Conservation (phyloP, 2,329 filamentous ascomycete species). For the Calonectria hawksworthii region DNA sequence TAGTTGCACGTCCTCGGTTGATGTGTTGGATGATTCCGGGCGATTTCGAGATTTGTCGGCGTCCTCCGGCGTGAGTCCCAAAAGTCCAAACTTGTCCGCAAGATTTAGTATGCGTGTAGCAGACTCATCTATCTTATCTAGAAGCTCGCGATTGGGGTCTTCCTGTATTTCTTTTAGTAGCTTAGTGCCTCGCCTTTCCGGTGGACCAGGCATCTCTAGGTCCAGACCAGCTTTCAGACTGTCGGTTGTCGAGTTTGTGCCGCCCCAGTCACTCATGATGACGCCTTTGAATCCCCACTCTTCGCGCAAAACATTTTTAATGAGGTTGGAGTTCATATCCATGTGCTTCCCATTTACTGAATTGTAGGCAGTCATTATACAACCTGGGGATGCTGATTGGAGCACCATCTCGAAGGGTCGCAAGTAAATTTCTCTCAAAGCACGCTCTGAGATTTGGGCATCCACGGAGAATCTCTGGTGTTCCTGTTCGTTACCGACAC, state of each 20-base stretch:
- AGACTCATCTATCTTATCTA: not conserved
- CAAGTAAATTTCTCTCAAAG: conserved; percentile 53
- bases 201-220: conserved; percentile 51
- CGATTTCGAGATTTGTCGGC: conserved; percentile 23
- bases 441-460: conserved; percentile 36
- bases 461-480: conserved; percentile 37
- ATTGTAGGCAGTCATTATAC: conserved; percentile 60
- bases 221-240: conserved; percentile 43
- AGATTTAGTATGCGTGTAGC: not conserved
- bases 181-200: conserved; percentile 33
- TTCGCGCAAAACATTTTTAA: conserved; percentile 53
- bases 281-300: conserved; percentile 60
- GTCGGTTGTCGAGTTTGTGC: conserved; percentile 46
- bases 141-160: conserved; percentile 20
- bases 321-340: conserved; percentile 52
- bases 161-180: conserved; percentile 36
- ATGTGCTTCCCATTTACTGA: conserved; percentile 58
- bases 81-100: not conserved
- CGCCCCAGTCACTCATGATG: conserved; percentile 61
- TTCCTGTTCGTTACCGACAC: conserved; percentile 54
- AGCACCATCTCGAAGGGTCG: conserved; percentile 58
- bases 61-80: not conserved
- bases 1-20: conserved; percentile 25
- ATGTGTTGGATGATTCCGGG: conserved; percentile 22
- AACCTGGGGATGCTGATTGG: conserved; percentile 50